A percentile compares a stretch with the other conserved stretches of the same genome.
Conservation (phyloP, 805 yeast species). For the Starmerella potacharoeniae region DNA sequence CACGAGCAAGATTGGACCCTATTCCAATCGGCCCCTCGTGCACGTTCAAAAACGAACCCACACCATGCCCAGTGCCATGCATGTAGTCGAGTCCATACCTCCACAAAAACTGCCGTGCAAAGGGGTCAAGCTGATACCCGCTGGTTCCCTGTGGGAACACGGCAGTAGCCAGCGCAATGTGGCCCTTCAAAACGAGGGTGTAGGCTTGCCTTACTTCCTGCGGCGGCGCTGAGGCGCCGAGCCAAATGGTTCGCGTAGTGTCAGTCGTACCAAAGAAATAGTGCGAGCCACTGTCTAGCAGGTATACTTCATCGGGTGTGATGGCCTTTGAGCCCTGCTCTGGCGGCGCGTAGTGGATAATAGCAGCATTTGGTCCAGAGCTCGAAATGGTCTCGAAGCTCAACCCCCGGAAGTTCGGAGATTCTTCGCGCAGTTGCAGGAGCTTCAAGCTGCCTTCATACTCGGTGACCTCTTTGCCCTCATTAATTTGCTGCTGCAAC, state of each 20-base stretch:
- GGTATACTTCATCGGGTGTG: constrained; percentile 55
- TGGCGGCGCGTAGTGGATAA: constrained; percentile 63
- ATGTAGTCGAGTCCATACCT: constrained; percentile 70
- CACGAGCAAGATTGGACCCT: constrained; percentile 23
- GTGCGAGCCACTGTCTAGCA: constrained; percentile 88
- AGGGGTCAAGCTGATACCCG: constrained; percentile 64
- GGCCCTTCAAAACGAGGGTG: constrained; percentile 84
- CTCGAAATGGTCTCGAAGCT: constrained; percentile 68
- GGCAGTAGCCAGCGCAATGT: constrained; percentile 70
- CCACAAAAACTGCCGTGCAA: constrained; percentile 80
- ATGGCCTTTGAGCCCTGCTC: constrained; percentile 45
- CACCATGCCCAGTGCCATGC: constrained; percentile 97
- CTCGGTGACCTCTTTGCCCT: constrained; percentile 39
- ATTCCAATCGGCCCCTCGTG: constrained; percentile 93
- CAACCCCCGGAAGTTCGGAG: constrained; percentile 40
- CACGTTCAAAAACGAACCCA: constrained; percentile 82
- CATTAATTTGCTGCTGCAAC: constrained; percentile 51
- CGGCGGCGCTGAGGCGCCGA: constrained; percentile 38
- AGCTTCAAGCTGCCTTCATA: constrained; percentile 45
- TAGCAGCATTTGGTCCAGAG: constrained; percentile 65
- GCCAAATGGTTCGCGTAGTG: constrained; percentile 78
- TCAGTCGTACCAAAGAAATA: constrained; percentile 92
- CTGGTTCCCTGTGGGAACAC: constrained; percentile 66
- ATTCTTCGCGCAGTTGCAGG: constrained; percentile 33
- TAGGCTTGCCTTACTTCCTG: constrained; percentile 53